These are phyloP conservation scores for Fraxinus baroniana DNA, from an alignment of 305 asterid genomes.

Conservation along the genomic window DNA sequence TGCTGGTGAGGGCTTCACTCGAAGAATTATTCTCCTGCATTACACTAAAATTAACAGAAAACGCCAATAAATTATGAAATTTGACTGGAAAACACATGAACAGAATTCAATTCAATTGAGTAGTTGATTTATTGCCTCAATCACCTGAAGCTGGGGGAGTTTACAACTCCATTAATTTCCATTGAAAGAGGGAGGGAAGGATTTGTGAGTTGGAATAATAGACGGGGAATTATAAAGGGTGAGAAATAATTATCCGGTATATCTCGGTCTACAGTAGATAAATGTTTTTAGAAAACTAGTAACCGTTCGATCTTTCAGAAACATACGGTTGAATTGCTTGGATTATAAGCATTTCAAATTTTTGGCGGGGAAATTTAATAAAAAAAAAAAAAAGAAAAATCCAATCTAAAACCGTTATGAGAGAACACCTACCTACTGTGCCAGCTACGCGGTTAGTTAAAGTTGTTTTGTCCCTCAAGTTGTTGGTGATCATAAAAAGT, in stretches of 20 bases:
- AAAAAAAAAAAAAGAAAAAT: not conserved
- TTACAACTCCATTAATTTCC: not conserved
- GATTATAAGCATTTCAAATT: conserved; percentile 29
- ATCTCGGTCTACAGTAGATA: conserved; percentile 1
- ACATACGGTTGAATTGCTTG: conserved; percentile 23
- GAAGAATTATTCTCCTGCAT: conserved; percentile 43
- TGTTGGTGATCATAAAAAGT: not conserved
- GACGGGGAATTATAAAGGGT: conserved; percentile 27
- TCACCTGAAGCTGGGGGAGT: not conserved
- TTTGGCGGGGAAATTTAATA: conserved; percentile 30
- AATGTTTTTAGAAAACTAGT: not conserved
- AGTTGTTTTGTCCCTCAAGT: conserved; percentile 9
- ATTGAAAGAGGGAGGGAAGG: not conserved
- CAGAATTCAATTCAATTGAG: not conserved
- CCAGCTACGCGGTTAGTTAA: conserved; percentile 28
- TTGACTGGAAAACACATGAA: not conserved
- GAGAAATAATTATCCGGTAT: conserved; percentile 13
- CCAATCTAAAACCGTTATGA: conserved; percentile 31
- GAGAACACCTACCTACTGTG: conserved; percentile 32
- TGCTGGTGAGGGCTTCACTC: conserved; percentile 23
- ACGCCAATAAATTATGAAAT: not conserved
- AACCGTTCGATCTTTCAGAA: not conserved
- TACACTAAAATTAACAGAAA: conserved; percentile 12
- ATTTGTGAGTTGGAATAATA: not conserved
- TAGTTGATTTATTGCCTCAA: not conserved